Percentiles rank a stretch among this genome's conserved stretches.
These are phyloP conservation scores for Filobasidium wieringae DNA, from an alignment of 768 basidiomycete genomes.

Conservation along the genomic window DNA sequence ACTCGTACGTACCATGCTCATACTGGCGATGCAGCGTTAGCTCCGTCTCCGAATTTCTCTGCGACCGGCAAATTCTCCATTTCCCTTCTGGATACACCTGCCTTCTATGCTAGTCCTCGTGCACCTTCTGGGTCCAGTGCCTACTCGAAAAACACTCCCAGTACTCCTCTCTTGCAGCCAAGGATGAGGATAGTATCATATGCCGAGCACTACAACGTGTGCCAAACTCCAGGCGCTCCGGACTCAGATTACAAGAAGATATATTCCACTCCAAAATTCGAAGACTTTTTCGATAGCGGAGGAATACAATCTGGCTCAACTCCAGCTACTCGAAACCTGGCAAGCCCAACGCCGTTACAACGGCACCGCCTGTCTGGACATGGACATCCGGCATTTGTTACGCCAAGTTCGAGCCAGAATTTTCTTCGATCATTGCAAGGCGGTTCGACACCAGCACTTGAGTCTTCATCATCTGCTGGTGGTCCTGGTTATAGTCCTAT, in stretches of 20 bases:
- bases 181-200: conserved; percentile 10
- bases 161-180: conserved; percentile 2
- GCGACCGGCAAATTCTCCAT: conserved; percentile 5
- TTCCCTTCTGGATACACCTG: conserved; percentile 1
- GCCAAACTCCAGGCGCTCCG: conserved; percentile 12
- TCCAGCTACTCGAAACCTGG: conserved; percentile 4
- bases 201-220: conserved; percentile 18
- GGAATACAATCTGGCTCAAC: conserved; percentile 5
- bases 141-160: conserved; percentile 1
- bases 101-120: conserved; percentile 3
- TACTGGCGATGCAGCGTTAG: conserved; percentile 10
- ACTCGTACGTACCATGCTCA: conserved; percentile 9
- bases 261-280: conserved; percentile 17
- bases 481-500: not conserved
- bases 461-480: conserved; percentile 7
- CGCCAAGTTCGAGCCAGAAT: conserved; percentile 15
- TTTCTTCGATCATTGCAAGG: conserved; percentile 12
- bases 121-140: conserved; percentile 5
- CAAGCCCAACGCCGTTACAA: not conserved
- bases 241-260: conserved; percentile 15
- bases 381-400: conserved; percentile 5
- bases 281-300: conserved; percentile 14
- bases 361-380: not conserved
- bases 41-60: conserved; percentile 16
- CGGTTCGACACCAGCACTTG: conserved; percentile 11